Base-by-base conservation (phyloP, 805 yeast species). In the Candida ovalis region DNA sequence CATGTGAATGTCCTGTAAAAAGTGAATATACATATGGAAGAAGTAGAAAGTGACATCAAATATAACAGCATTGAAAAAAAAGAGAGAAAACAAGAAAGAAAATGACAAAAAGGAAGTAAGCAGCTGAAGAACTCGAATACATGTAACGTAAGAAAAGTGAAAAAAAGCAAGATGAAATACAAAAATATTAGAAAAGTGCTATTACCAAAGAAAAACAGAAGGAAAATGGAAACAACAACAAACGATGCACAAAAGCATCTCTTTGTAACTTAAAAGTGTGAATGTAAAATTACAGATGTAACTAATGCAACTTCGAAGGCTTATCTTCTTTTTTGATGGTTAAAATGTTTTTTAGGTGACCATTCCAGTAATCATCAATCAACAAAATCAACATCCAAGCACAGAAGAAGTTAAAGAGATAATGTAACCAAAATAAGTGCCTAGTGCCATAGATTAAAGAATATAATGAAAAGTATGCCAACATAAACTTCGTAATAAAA, bases 371-470 rank as follows among this genome's bases (percentile, higher is more conserved):
- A 32, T 64, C 61, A 40, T 59, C 64, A 35, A 58, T 46, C 19
- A 52, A 40, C 22, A 58, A 42, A 9, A 61, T 42, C 42, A 75
- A 61, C 19, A 80, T 54, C 76, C 84, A 72, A 40, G 84, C 76
- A 62, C 82, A 75, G 46, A 83, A 67, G 17, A 84, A 62, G 63
- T 89, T 89, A 47, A 86, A 76, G 44, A 89, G 64, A 61, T 87
- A 86, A 58, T 90, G 94, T 42, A 90, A 68, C 87, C 91, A 88
- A 65, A 79, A 91, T n/a, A 92, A 74, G 58, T 88, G 86, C 60
- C 91, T 77, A 5, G 86, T 74, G 2, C 97, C 97, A 66, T 82
- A 88, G 9, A 88, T 58, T 47, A 86, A 64, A 39, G 86, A 69
- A 66, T 86, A 89, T 35, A 78, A 60, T 1, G 80, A 73, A 52